These are phyloP conservation scores for Nicotiana noctiflora DNA, from an alignment of 257 asterid species.

Conservation along the genomic window DNA sequence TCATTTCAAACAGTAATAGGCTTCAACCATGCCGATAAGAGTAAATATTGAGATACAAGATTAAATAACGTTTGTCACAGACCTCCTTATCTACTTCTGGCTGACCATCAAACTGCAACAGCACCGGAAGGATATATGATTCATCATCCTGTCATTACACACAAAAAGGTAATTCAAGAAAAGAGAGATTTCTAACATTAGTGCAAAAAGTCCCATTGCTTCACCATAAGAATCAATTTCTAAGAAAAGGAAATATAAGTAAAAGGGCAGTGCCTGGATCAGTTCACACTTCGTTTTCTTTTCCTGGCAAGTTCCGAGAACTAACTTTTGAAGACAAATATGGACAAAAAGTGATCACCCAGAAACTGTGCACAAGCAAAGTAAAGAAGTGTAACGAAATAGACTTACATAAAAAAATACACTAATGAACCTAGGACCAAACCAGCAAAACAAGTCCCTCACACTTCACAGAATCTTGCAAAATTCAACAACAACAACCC, in stretches of 20 bases:
- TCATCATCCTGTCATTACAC: slow-evolving; percentile 59
- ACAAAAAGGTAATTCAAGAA: background rate
- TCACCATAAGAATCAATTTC: no score
- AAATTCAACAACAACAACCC: no score
- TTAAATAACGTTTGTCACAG: slow-evolving; percentile 1
- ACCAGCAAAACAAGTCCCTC: background rate
- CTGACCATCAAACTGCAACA: slow-evolving; percentile 78
- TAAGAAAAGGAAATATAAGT: background rate
- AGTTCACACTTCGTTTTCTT: no score
- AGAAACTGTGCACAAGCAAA: background rate
- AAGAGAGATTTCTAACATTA: background rate
- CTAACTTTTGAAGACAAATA: no score
- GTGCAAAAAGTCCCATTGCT: background rate
- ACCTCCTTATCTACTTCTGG: slow-evolving; percentile 96
- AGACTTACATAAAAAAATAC: background rate
- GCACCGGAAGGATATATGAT: slow-evolving; percentile 82
- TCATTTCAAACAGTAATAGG: background rate
- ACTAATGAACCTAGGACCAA: background rate
- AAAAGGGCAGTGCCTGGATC: background rate
- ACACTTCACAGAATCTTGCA: no score
- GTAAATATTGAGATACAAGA: background rate
- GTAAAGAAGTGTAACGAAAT: background rate
- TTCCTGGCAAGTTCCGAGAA: no score
- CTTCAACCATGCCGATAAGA: background rate
- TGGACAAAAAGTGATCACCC: background rate